Percentiles rank a stretch among this genome's conserved stretches.
phyloP scores from a whole-genome alignment of 1,139 yeast genomes.

The Oligophagozyma castellii region DNA sequence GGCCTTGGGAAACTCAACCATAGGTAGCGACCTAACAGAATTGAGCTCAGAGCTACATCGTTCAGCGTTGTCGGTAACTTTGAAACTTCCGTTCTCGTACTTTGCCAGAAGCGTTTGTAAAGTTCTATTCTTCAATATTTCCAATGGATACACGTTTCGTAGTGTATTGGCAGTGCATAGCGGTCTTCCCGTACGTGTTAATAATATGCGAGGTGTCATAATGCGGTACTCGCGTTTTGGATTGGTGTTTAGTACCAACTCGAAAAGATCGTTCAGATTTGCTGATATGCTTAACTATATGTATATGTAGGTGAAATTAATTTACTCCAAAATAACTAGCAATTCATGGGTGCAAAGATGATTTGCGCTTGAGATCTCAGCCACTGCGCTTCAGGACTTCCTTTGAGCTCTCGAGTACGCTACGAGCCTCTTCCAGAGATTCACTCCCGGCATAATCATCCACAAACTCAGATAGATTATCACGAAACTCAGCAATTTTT shows the following conservation, averaged over 20 bases:
- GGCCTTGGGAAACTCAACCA: constrained; percentile 11
- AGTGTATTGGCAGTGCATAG: no score
- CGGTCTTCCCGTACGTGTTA: no score
- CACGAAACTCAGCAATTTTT: constrained; percentile 38
- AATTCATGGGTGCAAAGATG: no score
- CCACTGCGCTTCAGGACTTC: constrained; percentile 8
- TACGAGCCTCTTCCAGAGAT: constrained; percentile 18
- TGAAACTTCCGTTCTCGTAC: not conserved
- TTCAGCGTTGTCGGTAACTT: constrained; percentile 1
- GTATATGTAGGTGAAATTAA: no score
- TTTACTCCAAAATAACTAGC: no score
- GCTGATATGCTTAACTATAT: no score
- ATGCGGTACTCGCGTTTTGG: no score
- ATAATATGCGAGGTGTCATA: no score
- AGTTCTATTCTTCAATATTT: not conserved
- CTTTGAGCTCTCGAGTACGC: constrained; percentile 16
- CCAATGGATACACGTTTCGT: no score
- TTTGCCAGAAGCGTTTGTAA: not conserved
- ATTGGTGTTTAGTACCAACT: no score
- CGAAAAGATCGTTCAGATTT: no score
- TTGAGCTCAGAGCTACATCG: constrained; percentile 5
- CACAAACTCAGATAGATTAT: constrained; percentile 32
- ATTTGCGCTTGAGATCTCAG: no score
- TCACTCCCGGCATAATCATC: constrained; percentile 31
- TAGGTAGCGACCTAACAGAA: constrained; percentile 12